phyloP scores from a whole-genome alignment of 495 filamentous ascomycete genomes.

The Parmelia sp. region DNA sequence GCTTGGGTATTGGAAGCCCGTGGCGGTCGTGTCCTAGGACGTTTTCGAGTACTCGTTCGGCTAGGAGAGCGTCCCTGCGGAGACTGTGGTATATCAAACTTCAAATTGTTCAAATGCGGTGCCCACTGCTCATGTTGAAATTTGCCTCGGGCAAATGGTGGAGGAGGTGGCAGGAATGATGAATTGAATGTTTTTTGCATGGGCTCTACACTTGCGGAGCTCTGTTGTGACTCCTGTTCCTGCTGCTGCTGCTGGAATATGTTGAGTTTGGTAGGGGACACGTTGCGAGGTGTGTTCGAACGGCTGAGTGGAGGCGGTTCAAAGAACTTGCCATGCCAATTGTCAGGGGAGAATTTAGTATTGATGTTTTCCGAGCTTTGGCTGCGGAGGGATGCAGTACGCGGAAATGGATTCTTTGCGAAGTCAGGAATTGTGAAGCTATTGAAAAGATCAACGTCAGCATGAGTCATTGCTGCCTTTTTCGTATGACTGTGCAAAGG shows the following conservation, averaged over 20 bases:
- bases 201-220: background rate
- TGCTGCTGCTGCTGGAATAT: slow-evolving; percentile 9
- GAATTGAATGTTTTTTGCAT: slow-evolving; percentile 19
- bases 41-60: slow-evolving; percentile 29
- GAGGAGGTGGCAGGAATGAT: slow-evolving; percentile 25
- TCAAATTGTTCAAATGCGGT: slow-evolving; percentile 55
- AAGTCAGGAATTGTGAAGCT: slow-evolving; percentile 45
- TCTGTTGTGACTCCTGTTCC: slow-evolving; percentile 18
- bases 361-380: slow-evolving; percentile 71
- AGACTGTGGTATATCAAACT: slow-evolving; percentile 46
- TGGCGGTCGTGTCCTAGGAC: slow-evolving; percentile 34
- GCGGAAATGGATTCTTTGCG: slow-evolving; percentile 33
- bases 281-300: slow-evolving; percentile 33
- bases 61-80: slow-evolving; percentile 34
- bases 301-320: slow-evolving; percentile 32
- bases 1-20: slow-evolving; percentile 38
- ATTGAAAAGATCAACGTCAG: slow-evolving; percentile 25
- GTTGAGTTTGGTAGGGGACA: slow-evolving; percentile 33
- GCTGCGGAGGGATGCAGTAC: slow-evolving; percentile 40
- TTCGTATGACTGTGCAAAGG: background rate
- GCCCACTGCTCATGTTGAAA: slow-evolving; percentile 65
- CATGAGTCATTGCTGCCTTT: slow-evolving; percentile 10
- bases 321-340: slow-evolving; percentile 57
- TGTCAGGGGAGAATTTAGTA: slow-evolving; percentile 58
- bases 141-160: slow-evolving; percentile 37